These are phyloP conservation scores for Pythium insidiosum DNA, from an alignment of 352 stramenopile species.

Conservation along the genomic window DNA sequence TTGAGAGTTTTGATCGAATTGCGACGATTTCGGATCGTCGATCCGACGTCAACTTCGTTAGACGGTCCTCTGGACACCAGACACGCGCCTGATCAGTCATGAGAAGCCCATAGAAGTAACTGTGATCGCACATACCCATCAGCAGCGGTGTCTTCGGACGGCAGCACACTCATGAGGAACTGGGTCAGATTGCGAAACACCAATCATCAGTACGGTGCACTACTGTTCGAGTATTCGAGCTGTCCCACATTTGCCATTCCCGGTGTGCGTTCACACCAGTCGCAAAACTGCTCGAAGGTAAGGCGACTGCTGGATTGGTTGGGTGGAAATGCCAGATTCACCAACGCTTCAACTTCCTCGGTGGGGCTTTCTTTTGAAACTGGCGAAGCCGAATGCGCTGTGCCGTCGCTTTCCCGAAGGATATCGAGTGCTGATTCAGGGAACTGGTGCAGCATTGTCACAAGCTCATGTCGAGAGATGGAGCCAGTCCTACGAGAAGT, in stretches of 20 bases:
- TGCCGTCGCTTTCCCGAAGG: conserved; percentile 34
- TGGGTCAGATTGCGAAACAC: conserved; percentile 10
- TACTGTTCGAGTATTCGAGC: no score
- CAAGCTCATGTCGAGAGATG: conserved; percentile 79
- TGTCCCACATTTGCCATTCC: conserved; percentile 57
- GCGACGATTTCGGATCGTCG: conserved; percentile 11
- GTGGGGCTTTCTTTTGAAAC: conserved; percentile 20
- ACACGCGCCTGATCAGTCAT: no score
- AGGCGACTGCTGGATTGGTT: conserved; percentile 43
- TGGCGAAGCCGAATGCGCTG: conserved; percentile 10
- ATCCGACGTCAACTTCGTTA: no score
- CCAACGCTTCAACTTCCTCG: conserved; percentile 74
- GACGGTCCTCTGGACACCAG: no score
- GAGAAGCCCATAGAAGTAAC: no score
- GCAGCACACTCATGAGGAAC: conserved; percentile 77
- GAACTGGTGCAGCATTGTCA: conserved; percentile 84
- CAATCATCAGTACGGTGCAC: no score
- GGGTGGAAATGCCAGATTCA: conserved; percentile 66
- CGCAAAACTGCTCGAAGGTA: conserved; percentile 82
- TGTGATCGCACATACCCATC: not conserved
- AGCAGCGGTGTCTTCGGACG: conserved; percentile 24
- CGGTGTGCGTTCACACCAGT: conserved; percentile 78
- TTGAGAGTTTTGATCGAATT: conserved; percentile 47
- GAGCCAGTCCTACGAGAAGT: conserved; percentile 56
- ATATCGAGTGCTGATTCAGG: conserved; percentile 61